Percentiles rank a stretch among this genome's conserved stretches.
phyloP scores from a whole-genome alignment of 805 yeast genomes.

The Monosporozyma yasuniensis region DNA sequence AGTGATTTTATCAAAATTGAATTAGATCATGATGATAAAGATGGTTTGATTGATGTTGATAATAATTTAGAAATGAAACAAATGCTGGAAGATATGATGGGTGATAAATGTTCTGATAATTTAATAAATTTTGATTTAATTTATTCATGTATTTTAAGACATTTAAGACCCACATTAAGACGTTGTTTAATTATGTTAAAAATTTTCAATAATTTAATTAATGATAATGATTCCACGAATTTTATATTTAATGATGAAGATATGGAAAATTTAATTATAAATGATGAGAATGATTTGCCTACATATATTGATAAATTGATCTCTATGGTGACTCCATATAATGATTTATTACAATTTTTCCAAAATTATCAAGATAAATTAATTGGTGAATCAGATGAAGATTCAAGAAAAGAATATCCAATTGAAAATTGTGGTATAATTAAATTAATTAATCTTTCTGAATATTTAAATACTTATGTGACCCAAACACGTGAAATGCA shows the following conservation, averaged over 20 bases:
- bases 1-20: not conserved
- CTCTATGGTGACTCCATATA: constrained; percentile 10
- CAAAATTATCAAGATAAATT: not conserved
- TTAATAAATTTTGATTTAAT: constrained; percentile 11
- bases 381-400: not conserved
- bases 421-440: constrained; percentile 47
- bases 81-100: constrained; percentile 1
- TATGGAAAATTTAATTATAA: not conserved
- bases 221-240: constrained; percentile 18
- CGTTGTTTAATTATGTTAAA: constrained; percentile 28
- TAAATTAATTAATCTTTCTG: constrained; percentile 45
- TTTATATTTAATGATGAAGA: constrained; percentile 19
- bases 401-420: constrained; percentile 7
- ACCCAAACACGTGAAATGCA: constrained; percentile 26
- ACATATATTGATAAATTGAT: constrained; percentile 11
- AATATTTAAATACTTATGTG: constrained; percentile 33
- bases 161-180: constrained; percentile 21
- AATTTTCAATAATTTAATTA: constrained; percentile 25
- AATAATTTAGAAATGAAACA: not conserved
- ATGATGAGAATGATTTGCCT: constrained; percentile 2
- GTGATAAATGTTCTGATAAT: constrained; percentile 5
- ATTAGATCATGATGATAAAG: no score
- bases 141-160: constrained; percentile 17
- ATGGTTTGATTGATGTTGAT: not conserved
- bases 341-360: constrained; percentile 5